Evolutionary conservation across 257 asterid species (phyloP), one percentile per base, ranked within the genome.

Genomic region (Solanum peruvianum): DNA sequence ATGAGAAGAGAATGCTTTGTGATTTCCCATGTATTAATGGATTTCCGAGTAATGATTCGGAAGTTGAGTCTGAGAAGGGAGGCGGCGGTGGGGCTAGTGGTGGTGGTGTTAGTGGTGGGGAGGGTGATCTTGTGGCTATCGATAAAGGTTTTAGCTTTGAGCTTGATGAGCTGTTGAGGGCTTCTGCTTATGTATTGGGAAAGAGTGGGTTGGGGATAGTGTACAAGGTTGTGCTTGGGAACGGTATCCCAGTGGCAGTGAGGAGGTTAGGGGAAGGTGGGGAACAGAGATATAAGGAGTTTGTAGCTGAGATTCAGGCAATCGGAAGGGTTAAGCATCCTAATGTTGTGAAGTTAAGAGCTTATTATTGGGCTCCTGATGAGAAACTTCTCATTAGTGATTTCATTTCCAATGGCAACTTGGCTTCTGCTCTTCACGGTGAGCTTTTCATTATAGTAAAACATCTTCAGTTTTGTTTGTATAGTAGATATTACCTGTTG

Each of bases 371-470:
- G 98, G 98, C 99, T 27, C 96, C 96, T 0, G 98, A 95, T 86
- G 99, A 97, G 86, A 95, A 95, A 95, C 99, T 97, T 94, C 98
- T 97, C 69, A 94, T 97, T 5, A 95, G 97, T 44, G 99, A 97
- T 90, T 97, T 94, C 92, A 91, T 97, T 86, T 95, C 97, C 8
- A 96, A 95, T 72, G 99, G 99, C 82, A 96, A 71, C 92, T 89
- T 95, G 93, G 98, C 98, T 88, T 89, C 93, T 87, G 98, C 96
- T 70, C 98, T 97, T 89, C 94, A 93, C 13, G 99, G 99, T 97
- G 82, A 49, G 69, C 69, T 29, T 49, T 81, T 81, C 69, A 27
- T 47, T 69, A 92, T 88, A 86, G 67, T 85, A 37, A 73, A 11
- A 52, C 78, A 86, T 86, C 31, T 14, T 77, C 47, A 66, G 20